phyloP scores from a whole-genome alignment of 768 basidiomycete species.

The Lyophyllum atratum region DNA sequence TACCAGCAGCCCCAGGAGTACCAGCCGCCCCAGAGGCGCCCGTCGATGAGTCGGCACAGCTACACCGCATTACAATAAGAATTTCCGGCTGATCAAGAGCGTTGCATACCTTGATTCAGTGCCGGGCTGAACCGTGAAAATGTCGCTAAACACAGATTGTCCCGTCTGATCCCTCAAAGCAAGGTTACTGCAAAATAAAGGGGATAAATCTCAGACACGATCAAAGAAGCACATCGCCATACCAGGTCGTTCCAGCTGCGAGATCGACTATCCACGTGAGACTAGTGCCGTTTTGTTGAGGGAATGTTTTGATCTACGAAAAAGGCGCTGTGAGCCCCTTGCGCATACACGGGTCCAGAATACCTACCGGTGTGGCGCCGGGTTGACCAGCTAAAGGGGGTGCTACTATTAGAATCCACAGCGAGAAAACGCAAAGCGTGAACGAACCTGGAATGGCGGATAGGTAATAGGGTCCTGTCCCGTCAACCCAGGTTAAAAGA shows the following conservation, averaged over 20 bases:
- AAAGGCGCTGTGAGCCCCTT: neutral
- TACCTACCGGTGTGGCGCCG: slow-evolving; percentile 49
- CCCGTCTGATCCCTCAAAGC: slow-evolving; percentile 63
- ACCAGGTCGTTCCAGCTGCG: slow-evolving; percentile 47
- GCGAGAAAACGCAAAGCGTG: neutral
- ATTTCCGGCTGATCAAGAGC: neutral
- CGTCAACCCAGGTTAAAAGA: slow-evolving; percentile 53
- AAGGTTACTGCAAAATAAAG: slow-evolving; percentile 43
- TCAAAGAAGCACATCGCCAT: slow-evolving; percentile 5
- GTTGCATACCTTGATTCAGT: slow-evolving; percentile 33
- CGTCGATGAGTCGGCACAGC: slow-evolving; percentile 21
- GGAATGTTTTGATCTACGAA: slow-evolving; percentile 55
- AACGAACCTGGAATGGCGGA: slow-evolving; percentile 61
- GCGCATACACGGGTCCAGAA: neutral
- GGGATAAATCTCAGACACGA: neutral
- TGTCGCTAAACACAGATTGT: slow-evolving; percentile 49
- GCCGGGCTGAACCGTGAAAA: slow-evolving; percentile 43
- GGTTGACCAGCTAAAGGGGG: slow-evolving; percentile 50
- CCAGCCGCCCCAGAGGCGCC: slow-evolving; percentile 4
- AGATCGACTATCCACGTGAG: slow-evolving; percentile 62
- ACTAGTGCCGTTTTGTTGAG: slow-evolving; percentile 38
- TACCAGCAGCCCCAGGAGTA: slow-evolving; percentile 6
- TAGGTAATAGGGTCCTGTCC: slow-evolving; percentile 58
- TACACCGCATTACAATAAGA: slow-evolving; percentile 3
- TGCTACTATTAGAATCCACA: neutral